Evolutionary conservation across 768 basidiomycete genomes (phyloP), one percentile per base, ranked within the genome.

Genomic region (Boletus bicolor): DNA sequence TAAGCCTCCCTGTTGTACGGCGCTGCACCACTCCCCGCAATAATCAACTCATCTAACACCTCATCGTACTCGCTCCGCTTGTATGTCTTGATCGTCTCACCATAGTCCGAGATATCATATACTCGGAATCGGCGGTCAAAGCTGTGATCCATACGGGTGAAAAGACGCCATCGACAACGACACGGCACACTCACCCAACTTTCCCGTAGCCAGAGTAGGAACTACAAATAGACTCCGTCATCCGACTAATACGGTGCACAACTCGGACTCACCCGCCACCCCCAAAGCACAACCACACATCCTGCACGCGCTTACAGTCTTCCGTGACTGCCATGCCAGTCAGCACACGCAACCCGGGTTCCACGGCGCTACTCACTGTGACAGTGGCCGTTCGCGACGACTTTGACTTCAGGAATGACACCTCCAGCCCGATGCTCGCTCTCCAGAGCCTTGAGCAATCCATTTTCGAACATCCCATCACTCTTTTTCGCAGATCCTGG

Each of bases 41-140:
- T 75, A 11, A 83, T 67, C 74, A 87, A 79, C 57, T 81, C 78
- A 61, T 90, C 85, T 43, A 89, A 49, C 14, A 90, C 74, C 52
- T 81, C 82, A 51, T 85, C 85, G 54, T 85, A 76, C 67, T 91
- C 89, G 5, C 83, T 85, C 38, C 85, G 83, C 72, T 97, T 97
- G 71, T 90, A 84, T 37, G 96, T 96, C 68, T 79, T 76, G 67
- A 98, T 91, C 7, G 84, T 94, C 78, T 98, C 96, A 44, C 96
- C 96, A 63, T 81, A 98, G 58, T 93, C 85, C 17, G 86, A 88
- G 49, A 98, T 79, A 26, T 93, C 84, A 70, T 87, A 98, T 44
- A 98, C 76, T 8, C 96, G 79, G 79, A 96, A 93, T 41, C 96
- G 82, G 17, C 95, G 84, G 70, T 97, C 91, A 68, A 98, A 97